phyloP scores from a whole-genome alignment of 331 rosid genomes.

The Phaseolus coccineus region DNA sequence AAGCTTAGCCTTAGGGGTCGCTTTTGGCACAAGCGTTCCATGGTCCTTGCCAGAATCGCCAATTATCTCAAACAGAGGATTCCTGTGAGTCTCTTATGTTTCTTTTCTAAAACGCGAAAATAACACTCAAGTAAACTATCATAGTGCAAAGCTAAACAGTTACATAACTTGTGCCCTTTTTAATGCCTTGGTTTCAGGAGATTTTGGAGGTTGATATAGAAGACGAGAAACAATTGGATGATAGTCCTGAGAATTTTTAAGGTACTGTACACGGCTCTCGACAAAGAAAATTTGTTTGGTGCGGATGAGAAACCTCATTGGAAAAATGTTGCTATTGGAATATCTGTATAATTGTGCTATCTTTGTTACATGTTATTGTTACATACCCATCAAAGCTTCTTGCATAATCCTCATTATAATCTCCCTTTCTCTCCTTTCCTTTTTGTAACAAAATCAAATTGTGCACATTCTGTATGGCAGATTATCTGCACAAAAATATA shows the following conservation, averaged over 20 bases:
- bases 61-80: slow-evolving; percentile 90
- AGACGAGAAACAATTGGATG: slow-evolving; percentile 95
- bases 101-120: neutral
- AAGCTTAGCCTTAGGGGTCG: slow-evolving; percentile 87
- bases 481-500: neutral
- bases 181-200: slow-evolving; percentile 63
- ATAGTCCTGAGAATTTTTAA: slow-evolving; percentile 84
- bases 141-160: neutral
- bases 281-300: neutral
- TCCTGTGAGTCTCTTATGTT: slow-evolving; percentile 65
- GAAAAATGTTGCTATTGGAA: slow-evolving; percentile 9
- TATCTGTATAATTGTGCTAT: slow-evolving; percentile 8
- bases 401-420: neutral
- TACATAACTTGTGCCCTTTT: slow-evolving; percentile 9
- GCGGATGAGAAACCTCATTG: slow-evolving; percentile 2
- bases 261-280: slow-evolving; percentile 19
- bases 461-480: neutral
- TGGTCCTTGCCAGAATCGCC: slow-evolving; percentile 72
- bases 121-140: neutral
- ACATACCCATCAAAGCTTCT: neutral
- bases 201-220: slow-evolving; percentile 93
- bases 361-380: slow-evolving; percentile 2
- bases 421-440: neutral
- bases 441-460: neutral
- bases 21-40: slow-evolving; percentile 91